phyloP scores from a whole-genome alignment of 495 filamentous ascomycete genomes.

The Schizothecium vesticola region DNA sequence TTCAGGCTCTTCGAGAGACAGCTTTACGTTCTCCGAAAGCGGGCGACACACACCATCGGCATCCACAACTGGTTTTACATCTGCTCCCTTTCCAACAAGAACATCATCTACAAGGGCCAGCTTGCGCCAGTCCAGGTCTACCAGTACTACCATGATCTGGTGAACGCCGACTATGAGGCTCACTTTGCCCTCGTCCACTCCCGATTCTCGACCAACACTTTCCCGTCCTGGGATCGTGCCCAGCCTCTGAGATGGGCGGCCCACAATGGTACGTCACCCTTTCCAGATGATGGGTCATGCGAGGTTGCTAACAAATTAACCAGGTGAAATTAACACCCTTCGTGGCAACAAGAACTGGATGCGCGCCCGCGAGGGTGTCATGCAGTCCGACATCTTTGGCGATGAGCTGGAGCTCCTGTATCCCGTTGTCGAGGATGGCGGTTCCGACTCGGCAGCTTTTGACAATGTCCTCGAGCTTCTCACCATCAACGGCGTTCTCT shows the following conservation, averaged over 20 bases:
- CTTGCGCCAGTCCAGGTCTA: constrained; percentile 97
- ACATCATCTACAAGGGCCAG: constrained; percentile 99
- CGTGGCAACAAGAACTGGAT: constrained; percentile 99
- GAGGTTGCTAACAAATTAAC: constrained; percentile 31
- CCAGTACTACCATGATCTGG: constrained; percentile 95
- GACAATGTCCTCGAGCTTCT: constrained; percentile 96
- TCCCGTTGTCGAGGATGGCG: constrained; percentile 94
- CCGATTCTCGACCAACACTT: constrained; percentile 98
- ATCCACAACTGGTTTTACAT: constrained; percentile 99
- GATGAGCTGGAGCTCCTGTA: constrained; percentile 90
- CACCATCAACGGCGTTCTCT: constrained; percentile 94
- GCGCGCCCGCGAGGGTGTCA: constrained; percentile 92
- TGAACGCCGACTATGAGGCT: constrained; percentile 95
- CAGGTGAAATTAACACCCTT: constrained; percentile 92
- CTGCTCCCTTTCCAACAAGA: constrained; percentile 95
- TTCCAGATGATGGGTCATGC: not conserved
- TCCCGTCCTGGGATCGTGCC: constrained; percentile 97
- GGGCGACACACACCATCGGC: constrained; percentile 88
- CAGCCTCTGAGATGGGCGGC: constrained; percentile 96
- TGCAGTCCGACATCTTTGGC: constrained; percentile 88
- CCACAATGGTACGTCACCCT: constrained; percentile 71
- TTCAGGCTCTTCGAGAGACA: constrained; percentile 85
- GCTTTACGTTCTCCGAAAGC: constrained; percentile 91
- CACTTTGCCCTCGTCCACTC: constrained; percentile 98
- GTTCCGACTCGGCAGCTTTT: constrained; percentile 96